Evolutionary conservation across 768 basidiomycete genomes (phyloP).

Genomic region (Sporobolomyces pararoseus): DNA sequence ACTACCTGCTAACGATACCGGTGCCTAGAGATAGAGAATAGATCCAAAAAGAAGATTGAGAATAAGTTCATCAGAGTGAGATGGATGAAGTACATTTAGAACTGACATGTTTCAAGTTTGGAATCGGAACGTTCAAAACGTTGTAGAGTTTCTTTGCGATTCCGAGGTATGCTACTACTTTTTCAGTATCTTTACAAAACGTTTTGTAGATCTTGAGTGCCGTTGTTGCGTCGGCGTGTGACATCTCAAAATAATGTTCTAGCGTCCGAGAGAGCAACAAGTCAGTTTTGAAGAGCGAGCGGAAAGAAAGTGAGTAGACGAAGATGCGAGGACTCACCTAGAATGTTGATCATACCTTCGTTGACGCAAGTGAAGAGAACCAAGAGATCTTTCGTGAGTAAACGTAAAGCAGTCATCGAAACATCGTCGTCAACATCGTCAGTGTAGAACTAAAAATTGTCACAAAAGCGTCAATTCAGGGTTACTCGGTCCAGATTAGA

Average conservation of each 20-base stretch:
- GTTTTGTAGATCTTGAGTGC: conserved; percentile 83
- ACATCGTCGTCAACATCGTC: conserved; percentile 91
- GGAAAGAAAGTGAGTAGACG: neutral
- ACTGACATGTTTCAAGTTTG: conserved; percentile 75
- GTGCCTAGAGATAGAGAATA: conserved; percentile 75
- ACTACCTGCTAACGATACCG: conserved; percentile 85
- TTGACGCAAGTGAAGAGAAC: conserved; percentile 95
- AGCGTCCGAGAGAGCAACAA: neutral
- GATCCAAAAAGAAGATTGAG: conserved; percentile 6
- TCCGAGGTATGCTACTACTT: conserved; percentile 80
- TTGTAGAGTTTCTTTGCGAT: conserved; percentile 91
- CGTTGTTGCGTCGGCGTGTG: conserved; percentile 78
- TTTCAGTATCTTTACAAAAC: conserved; percentile 90
- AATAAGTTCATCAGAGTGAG: no score
- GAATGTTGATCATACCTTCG: conserved; percentile 70
- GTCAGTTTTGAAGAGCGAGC: neutral
- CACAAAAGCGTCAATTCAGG: no score
- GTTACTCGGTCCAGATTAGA: no score
- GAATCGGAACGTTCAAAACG: conserved; percentile 85
- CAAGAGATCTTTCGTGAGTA: conserved; percentile 93
- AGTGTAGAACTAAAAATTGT: conserved; percentile 75
- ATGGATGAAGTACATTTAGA: no score
- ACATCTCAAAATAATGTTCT: conserved; percentile 97
- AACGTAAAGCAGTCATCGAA: conserved; percentile 76
- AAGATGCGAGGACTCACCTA: conserved; percentile 48